Base-by-base conservation (phyloP, 352 stramenopile genomes). In the Nothophytophthora sp. region DNA sequence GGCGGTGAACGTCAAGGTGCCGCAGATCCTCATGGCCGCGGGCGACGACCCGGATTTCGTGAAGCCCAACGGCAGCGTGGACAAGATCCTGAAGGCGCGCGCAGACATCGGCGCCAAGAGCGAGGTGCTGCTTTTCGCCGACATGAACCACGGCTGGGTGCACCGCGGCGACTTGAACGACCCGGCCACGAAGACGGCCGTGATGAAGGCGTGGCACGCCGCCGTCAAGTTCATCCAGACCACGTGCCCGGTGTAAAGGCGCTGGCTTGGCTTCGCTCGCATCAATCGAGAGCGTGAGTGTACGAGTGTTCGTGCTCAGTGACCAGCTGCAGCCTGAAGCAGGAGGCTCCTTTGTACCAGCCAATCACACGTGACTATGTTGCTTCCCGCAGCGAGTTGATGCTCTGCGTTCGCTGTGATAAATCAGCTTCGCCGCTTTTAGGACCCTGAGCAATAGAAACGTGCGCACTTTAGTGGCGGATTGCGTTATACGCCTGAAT, bases 81-180 rank as follows among this genome's bases (percentile, higher is more conserved):
- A 90, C 59, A 88, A 82, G 64, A 90, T 90, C 55, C 54, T 93
- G 29, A 70, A 68, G 53, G 59, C 61, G 19, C 73, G 73, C 39
- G 60, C 63, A 1, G 73, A 85, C 41, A 81, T 85, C 35, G 70
- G 64, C 16, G 40, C 70, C 10, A 55, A 79, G 44, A 87, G 76
- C 32, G 68, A 86, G 20, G 78, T 86, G 51, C 48, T 86, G 44
- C 63, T 88, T 23, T 95, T 91, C 49, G 59, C 77, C 10, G 63
- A 84, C 49, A 59, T 85, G 71, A 77, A 83, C 16, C 85, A 95
- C 64, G 85, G 85, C 30, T 95, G 82, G 82, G 81, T 93, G 50
- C 75, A 92, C 63, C 85, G 85, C 51, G 81, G 82, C 44, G 85
- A 95, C 70, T 68, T 91, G 40, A 43, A 70, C 49, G 74, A 93